phyloP scores from a whole-genome alignment of 352 stramenopile genomes.

The Pythium aphanidermatum region DNA sequence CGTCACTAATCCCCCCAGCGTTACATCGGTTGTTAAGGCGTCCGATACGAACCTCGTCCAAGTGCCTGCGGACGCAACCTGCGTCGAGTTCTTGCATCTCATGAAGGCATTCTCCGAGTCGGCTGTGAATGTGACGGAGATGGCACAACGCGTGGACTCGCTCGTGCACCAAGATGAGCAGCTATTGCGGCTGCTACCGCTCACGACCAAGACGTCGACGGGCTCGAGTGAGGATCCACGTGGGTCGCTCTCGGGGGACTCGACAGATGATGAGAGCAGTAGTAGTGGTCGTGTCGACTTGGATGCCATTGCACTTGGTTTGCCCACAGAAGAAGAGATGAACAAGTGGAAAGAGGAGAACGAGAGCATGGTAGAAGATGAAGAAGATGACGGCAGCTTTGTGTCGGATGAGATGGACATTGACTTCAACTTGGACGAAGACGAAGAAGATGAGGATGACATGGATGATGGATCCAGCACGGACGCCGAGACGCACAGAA shows the following conservation, averaged over 20 bases:
- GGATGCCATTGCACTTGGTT: no score
- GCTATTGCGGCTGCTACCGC: constrained; percentile 17
- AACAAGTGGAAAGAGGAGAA: constrained; percentile 4
- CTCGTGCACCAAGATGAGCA: constrained; percentile 27
- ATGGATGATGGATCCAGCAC: constrained; percentile 7
- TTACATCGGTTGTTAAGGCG: neutral
- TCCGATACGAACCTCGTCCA: neutral
- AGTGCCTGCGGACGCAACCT: constrained; percentile 17
- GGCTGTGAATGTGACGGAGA: constrained; percentile 23
- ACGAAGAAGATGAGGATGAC: neutral
- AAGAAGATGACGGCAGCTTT: no score
- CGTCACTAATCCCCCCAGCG: neutral
- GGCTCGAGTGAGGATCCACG: constrained; percentile 1
- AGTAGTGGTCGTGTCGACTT: no score
- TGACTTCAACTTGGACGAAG: neutral
- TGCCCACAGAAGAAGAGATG: constrained; percentile 3
- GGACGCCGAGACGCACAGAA: constrained; percentile 6
- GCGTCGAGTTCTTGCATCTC: constrained; percentile 26
- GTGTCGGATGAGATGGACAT: no score
- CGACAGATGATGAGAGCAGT: constrained; percentile 19
- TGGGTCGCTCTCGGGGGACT: constrained; percentile 11
- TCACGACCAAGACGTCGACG: neutral
- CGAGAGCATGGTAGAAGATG: constrained; percentile 8
- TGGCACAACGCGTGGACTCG: constrained; percentile 30
- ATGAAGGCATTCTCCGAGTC: constrained; percentile 32